Base-by-base conservation (phyloP, 2,329 filamentous ascomycete species). In the Trichoderma hamatum region DNA sequence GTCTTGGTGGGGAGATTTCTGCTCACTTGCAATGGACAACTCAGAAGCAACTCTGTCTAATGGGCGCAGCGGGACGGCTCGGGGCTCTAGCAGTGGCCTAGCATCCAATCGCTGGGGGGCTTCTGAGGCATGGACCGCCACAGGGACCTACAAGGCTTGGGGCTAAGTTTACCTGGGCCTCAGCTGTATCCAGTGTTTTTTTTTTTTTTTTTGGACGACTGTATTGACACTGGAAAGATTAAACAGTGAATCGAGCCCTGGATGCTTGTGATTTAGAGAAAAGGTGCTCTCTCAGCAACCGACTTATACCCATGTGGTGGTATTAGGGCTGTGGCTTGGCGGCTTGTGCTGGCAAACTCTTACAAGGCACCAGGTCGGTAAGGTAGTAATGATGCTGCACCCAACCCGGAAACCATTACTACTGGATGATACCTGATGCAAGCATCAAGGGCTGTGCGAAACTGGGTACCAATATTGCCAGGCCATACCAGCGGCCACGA, bases 41-140 rank as follows among this genome's bases (percentile, higher is more conserved):
- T 30, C 62, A 49, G 62, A n/a, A 34, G 55, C 51, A 46, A 51
- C 24, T 59, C 36, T 67, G 54, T 67, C 56, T 19, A 39, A 19
- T 60, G 36, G 46, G 21, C 49, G 32, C 46, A 21, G 49, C 61
- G 61, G 61, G 61, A 64, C 61, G 61, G 61, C 61, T 52, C 61
- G 61, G 46, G 36, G 46, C 46, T 54, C 61, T 39, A 64, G 32
- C 16, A 49, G 21, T 24, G 58, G 16, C 46, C n/a, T 32, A 54
- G 61, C 32, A 52, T 52, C 61, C 61, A 54, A 64, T 64, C 36
- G 58, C 28, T 26, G 36, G 7, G 36, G 16, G 19, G 5, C 54
- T 56, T 36, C 30, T 21, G 30, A 21, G 13, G 54, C 54, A 56
- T 56, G 13, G 54, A n/a, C 54, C 28, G n/a, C 54, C 54, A 32